Evolutionary conservation across 768 basidiomycete genomes (phyloP).

Genomic region (Cystobasidium onofrii): DNA sequence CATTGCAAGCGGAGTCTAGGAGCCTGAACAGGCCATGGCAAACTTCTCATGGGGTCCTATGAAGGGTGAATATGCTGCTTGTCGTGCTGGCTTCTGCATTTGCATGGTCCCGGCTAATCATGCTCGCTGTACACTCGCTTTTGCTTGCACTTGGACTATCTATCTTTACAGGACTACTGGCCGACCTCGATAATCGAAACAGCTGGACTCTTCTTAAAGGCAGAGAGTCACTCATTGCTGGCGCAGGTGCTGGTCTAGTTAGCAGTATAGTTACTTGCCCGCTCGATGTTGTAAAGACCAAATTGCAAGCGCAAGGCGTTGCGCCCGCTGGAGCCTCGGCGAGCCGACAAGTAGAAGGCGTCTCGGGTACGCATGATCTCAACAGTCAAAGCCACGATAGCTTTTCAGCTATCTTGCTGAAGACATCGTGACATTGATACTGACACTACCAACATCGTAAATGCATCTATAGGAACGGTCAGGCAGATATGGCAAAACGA

Average conservation of each 20-base stretch:
- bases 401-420: too few relatives aligned
- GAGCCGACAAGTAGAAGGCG: conserved; percentile 49
- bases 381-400: too few relatives aligned
- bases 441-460: too few relatives aligned
- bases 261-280: conserved; percentile 92
- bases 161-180: conserved; percentile 16
- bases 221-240: conserved; percentile 55
- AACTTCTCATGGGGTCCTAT: conserved; percentile 15
- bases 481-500: conserved; percentile 56
- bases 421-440: too few relatives aligned
- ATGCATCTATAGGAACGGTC: conserved; percentile 51
- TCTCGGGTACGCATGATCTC: conserved; percentile 65
- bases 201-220: conserved; percentile 30
- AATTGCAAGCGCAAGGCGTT: conserved; percentile 80
- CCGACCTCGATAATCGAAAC: conserved; percentile 29
- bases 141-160: too few relatives aligned
- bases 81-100: not conserved
- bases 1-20: not conserved
- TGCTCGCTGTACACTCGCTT: not conserved
- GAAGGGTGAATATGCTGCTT: not conserved
- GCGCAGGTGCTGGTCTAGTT: conserved; percentile 88
- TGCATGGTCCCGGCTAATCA: not conserved
- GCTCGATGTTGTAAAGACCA: conserved; percentile 94
- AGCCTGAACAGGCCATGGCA: not conserved
- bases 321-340: not conserved